Evolutionary conservation across 441 rosid species (phyloP).

Genomic region (Erodium chrysanthum): DNA sequence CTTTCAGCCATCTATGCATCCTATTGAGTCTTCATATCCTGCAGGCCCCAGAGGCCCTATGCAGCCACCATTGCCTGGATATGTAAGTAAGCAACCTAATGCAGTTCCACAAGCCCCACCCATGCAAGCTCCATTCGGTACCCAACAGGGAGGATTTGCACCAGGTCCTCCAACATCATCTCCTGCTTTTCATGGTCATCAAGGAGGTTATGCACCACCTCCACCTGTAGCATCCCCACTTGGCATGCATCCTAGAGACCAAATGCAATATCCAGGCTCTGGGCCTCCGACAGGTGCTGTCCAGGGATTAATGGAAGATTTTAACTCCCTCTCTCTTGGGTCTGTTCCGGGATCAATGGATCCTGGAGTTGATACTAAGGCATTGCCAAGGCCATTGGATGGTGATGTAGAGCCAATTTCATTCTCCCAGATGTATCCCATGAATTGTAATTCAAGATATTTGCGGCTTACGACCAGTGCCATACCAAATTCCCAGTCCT

Average conservation of each 20-base stretch:
- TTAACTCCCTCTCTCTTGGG: constrained; percentile 60
- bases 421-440: constrained; percentile 48
- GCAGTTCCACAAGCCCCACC: constrained; percentile 40
- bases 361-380: constrained; percentile 61
- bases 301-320: constrained; percentile 77
- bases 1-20: constrained; percentile 44
- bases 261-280: constrained; percentile 45
- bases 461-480: constrained; percentile 79
- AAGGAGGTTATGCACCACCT: constrained; percentile 43
- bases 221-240: constrained; percentile 32
- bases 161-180: constrained; percentile 33
- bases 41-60: constrained; percentile 27
- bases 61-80: constrained; percentile 56
- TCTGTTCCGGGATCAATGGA: constrained; percentile 77
- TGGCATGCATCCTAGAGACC: constrained; percentile 39
- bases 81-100: constrained; percentile 37
- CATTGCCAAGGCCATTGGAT: constrained; percentile 87
- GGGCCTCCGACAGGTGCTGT: constrained; percentile 52
- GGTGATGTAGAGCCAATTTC: constrained; percentile 74
- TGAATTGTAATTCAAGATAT: constrained; percentile 79
- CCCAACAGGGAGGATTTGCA: constrained; percentile 43
- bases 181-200: constrained; percentile 45
- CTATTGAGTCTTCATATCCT: constrained; percentile 36
- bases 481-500: constrained; percentile 83
- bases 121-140: constrained; percentile 39